These are phyloP conservation scores for Agaricus subrufescens DNA, from an alignment of 768 basidiomycete species.

Conservation along the genomic window DNA sequence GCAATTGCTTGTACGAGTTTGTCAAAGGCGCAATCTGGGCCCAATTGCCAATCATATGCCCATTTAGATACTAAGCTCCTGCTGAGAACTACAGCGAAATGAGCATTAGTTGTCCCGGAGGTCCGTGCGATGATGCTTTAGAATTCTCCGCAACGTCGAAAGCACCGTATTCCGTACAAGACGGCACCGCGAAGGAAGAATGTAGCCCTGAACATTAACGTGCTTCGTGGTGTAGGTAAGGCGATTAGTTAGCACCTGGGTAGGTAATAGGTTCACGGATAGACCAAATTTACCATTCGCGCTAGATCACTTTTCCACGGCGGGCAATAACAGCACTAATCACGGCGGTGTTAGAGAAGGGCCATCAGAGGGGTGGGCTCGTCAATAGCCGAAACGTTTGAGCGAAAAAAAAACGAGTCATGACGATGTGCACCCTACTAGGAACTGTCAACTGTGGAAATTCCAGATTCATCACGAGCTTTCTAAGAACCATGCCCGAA, in stretches of 20 bases:
- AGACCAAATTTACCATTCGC: conserved; percentile 78
- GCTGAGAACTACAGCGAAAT: conserved; percentile 38
- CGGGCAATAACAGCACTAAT: conserved; percentile 61
- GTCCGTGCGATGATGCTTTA: conserved; percentile 49
- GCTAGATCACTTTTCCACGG: conserved; percentile 52
- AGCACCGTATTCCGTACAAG: conserved; percentile 47
- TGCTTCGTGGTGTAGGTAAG: conserved; percentile 73
- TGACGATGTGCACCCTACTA: conserved; percentile 66
- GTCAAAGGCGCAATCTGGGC: conserved; percentile 19
- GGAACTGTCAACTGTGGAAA: conserved; percentile 69
- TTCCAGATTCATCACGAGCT: conserved; percentile 65
- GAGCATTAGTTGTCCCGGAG: conserved; percentile 15
- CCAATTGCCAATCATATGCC: conserved; percentile 26
- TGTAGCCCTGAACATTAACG: conserved; percentile 57
- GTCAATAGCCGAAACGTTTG: conserved; percentile 63
- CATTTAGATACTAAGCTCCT: conserved; percentile 29
- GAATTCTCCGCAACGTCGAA: conserved; percentile 46
- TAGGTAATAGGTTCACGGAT: conserved; percentile 53
- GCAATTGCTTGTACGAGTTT: conserved; percentile 37
- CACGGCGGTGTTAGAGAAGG: background rate
- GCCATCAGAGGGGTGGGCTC: conserved; percentile 23
- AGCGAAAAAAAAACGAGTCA: conserved; percentile 67
- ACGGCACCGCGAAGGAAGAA: conserved; percentile 58
- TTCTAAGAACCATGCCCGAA: conserved; percentile 75
- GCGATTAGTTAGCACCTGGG: conserved; percentile 35